Percentiles rank a stretch among this genome's conserved stretches.
phyloP scores from a whole-genome alignment of 2,329 filamentous ascomycete species.

The Sporothrix pallida region DNA sequence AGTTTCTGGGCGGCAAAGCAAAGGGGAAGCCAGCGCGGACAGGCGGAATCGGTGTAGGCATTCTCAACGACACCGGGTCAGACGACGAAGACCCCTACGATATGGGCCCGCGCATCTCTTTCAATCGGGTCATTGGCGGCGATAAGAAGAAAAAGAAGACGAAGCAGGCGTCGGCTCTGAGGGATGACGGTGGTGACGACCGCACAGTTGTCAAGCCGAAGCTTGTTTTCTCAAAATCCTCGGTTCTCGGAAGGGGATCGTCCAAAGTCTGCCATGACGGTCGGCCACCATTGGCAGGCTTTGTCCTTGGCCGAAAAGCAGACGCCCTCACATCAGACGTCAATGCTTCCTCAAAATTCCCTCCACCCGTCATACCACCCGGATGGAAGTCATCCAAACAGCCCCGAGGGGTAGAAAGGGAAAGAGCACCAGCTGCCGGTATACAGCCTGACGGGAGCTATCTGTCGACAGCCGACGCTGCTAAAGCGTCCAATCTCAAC shows the following conservation, averaged over 20 bases:
- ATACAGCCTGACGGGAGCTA: slow-evolving; percentile 47
- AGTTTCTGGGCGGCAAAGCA: slow-evolving; percentile 52
- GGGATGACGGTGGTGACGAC: neutral
- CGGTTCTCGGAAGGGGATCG: neutral
- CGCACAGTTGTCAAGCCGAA: slow-evolving; percentile 66
- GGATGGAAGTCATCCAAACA: slow-evolving; percentile 74
- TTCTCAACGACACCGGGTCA: slow-evolving; percentile 90
- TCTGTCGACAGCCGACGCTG: slow-evolving; percentile 75
- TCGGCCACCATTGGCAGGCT: slow-evolving; percentile 78
- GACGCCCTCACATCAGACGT: slow-evolving; percentile 55
- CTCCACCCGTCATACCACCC: slow-evolving; percentile 69
- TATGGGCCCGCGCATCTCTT: slow-evolving; percentile 87
- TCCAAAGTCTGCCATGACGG: slow-evolving; percentile 81
- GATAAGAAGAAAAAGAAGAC: slow-evolving; percentile 80
- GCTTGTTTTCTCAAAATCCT: slow-evolving; percentile 68
- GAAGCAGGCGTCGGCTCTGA: slow-evolving; percentile 36
- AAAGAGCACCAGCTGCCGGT: slow-evolving; percentile 33
- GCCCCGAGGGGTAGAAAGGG: slow-evolving; percentile 40
- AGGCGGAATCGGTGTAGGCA: slow-evolving; percentile 78
- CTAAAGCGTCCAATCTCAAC: slow-evolving; percentile 76
- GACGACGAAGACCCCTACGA: slow-evolving; percentile 96
- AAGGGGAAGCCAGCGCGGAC: slow-evolving; percentile 45
- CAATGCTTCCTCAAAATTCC: slow-evolving; percentile 56
- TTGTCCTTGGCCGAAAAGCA: slow-evolving; percentile 67
- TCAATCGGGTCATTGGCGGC: slow-evolving; percentile 79